A percentile compares a stretch with the other conserved stretches of the same genome.
These are phyloP conservation scores for Holtermannia corniformis DNA, from an alignment of 768 basidiomycete species.

Conservation along the genomic window DNA sequence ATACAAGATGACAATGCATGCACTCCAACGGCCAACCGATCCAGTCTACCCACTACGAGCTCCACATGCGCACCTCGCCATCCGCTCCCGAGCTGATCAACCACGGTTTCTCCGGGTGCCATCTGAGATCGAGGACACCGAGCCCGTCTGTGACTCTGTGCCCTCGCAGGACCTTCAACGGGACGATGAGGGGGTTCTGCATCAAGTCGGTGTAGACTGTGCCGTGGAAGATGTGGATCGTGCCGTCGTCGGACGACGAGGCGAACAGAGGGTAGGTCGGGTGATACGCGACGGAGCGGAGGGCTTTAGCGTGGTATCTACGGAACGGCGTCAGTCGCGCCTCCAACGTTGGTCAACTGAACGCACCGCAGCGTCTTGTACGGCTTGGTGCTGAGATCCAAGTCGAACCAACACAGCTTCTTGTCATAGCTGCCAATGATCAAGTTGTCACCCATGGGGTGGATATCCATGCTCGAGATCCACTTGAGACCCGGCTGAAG, in stretches of 20 bases:
- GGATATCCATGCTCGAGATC: slow-evolving; percentile 96
- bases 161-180: slow-evolving; percentile 90
- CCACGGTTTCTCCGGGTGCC: slow-evolving; percentile 88
- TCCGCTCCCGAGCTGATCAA: slow-evolving; percentile 86
- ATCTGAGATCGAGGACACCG: slow-evolving; percentile 81
- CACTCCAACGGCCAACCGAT: too few relatives aligned
- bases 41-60: slow-evolving; percentile 39
- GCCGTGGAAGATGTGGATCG: slow-evolving; percentile 93
- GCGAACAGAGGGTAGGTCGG: slow-evolving; percentile 91
- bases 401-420: slow-evolving; percentile 97
- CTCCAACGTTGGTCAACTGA: too few relatives aligned
- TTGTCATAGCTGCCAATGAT: slow-evolving; percentile 97
- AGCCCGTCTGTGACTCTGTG: slow-evolving; percentile 75
- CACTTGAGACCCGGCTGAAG: slow-evolving; percentile 87
- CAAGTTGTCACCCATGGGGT: slow-evolving; percentile 76
- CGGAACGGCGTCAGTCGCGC: background rate
- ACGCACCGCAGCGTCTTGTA: slow-evolving; percentile 87
- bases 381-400: slow-evolving; percentile 91
- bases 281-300: slow-evolving; percentile 88
- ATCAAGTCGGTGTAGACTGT: slow-evolving; percentile 90
- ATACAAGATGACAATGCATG: too few relatives aligned
- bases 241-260: slow-evolving; percentile 91
- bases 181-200: slow-evolving; percentile 95
- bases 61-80: slow-evolving; percentile 76
- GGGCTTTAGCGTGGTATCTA: slow-evolving; percentile 88